These are phyloP conservation scores for Pythium biforme DNA, from an alignment of 352 stramenopile species.

Conservation along the genomic window DNA sequence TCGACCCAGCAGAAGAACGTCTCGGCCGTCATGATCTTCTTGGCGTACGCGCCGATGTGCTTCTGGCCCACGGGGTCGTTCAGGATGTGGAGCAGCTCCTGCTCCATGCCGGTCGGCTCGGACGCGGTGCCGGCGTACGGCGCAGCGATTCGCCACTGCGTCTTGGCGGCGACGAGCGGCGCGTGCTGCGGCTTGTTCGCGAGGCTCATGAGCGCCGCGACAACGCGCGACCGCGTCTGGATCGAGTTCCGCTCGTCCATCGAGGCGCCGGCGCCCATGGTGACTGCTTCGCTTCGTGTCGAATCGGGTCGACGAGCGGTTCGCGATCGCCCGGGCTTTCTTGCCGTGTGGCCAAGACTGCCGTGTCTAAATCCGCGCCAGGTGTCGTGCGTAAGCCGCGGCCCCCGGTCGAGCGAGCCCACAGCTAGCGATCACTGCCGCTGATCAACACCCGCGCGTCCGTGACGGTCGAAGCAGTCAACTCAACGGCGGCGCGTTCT, in stretches of 20 bases:
- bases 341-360: neutral
- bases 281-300: constrained; percentile 3
- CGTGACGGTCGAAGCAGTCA: neutral
- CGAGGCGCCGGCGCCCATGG: constrained; percentile 43
- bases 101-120: constrained; percentile 58
- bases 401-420: neutral
- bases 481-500: too few species aligned
- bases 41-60: constrained; percentile 75
- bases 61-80: constrained; percentile 80
- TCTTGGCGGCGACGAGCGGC: constrained; percentile 72
- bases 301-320: neutral
- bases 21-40: constrained; percentile 83
- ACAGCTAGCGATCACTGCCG: neutral
- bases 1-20: constrained; percentile 87
- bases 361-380: constrained; percentile 3
- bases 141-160: constrained; percentile 71
- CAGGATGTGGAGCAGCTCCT: constrained; percentile 68
- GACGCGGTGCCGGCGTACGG: constrained; percentile 41
- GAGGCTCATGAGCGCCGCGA: constrained; percentile 47
- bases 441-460: neutral
- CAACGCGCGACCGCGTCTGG: constrained; percentile 49
- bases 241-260: constrained; percentile 30
- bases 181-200: constrained; percentile 66
- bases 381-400: neutral
- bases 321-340: neutral